Base-by-base conservation (phyloP, 2,329 filamentous ascomycete species). In the Aspergillus texensis region DNA sequence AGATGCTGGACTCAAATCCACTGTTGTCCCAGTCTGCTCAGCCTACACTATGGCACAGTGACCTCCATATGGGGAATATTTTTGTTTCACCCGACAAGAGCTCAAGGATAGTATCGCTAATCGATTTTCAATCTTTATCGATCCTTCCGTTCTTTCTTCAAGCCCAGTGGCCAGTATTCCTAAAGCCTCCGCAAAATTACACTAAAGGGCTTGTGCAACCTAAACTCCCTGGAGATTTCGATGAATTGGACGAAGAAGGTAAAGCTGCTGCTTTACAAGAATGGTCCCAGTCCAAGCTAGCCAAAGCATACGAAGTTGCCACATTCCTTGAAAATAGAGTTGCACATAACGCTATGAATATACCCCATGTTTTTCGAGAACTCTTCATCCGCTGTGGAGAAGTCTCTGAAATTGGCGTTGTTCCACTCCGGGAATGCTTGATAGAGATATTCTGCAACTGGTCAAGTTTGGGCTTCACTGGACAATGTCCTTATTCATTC, bases 31-130 rank as follows among this genome's bases (percentile, higher is more conserved):
- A 64, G 53, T 53, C 34, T 19, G 50, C 46, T 24, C 63, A 69
- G 30, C 71, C 72, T 43, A 74, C 68, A 16, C 26, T 72, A 41
- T 70, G 62, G 65, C 66, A 71, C 41, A 71, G 68, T 8, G 67
- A 71, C 61, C 64, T 72, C 39, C 66, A 72, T 30, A 71, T 76
- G 71, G 75, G 74, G 30, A 78, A 78, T 55, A 77, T 79, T 16
- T 78, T 70, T 50, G 70, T 74, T 26, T 62, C 67, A 11, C 50
- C 67, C 4, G 58, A 70, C 16, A 62, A 74, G 0, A 57, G 57
- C 52, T 66, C 67, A 41, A 41, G n/a, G 54, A 73, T 74, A 43
- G 48, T 63, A n/a, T 62, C 61, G 0, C 21, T 73, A 1, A 74
- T 75, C 45, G 72, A 75, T 56, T 65, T 69, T 28, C 72, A 75